Base-by-base conservation (phyloP, 2,329 filamentous ascomycete genomes). In the Sphaceloma murrayae region DNA sequence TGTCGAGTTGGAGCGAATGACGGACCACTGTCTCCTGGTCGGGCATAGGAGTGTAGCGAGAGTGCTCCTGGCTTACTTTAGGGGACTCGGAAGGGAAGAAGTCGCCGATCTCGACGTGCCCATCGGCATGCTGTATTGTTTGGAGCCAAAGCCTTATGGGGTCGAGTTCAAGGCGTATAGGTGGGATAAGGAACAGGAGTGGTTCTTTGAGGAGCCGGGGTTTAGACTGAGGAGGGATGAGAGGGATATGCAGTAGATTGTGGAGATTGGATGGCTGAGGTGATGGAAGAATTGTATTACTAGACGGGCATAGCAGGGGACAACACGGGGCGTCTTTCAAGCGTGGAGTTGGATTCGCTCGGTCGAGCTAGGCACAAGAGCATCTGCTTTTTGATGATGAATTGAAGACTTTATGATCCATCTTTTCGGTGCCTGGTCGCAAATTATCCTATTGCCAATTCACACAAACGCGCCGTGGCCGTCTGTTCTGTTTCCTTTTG, bases 101-200 rank as follows among this genome's bases (percentile, higher is more conserved):
- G 93, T 98, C 49, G 89, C 91, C 9, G 86, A 95, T 55, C 75
- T 98, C 49, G 89, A 96, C 58, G 85, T 95, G 34, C 91, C 91
- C 0, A 69, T 98, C 38, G 91, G 91, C 13, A 88, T 94, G 71
- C 72, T 95, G 5, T 98, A 94, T 62, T 85, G 87, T 54, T 82
- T 98, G 36, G 89, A 98, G 64, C 91, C 91, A 51, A 95, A 95
- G 71, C 91, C 91, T 1, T 98, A 98, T 54, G 91, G 91, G 10
- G 88, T 95, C 47, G 89, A 94, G 49, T 95, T 96, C 68, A 89
- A 94, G 61, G 89, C 87, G 0, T 98, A 94, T 69, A 77, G 80
- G 49, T 98, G 94, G 67, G 85, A 94, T 58, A 76, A 85, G 50
- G 69, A 73, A 2, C 75, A 68, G 14, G 78, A 82, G 50, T 86